Evolutionary conservation across 371 early-diverging fungal genomes (phyloP).

Genomic region (Lichtheimia ramosa): DNA sequence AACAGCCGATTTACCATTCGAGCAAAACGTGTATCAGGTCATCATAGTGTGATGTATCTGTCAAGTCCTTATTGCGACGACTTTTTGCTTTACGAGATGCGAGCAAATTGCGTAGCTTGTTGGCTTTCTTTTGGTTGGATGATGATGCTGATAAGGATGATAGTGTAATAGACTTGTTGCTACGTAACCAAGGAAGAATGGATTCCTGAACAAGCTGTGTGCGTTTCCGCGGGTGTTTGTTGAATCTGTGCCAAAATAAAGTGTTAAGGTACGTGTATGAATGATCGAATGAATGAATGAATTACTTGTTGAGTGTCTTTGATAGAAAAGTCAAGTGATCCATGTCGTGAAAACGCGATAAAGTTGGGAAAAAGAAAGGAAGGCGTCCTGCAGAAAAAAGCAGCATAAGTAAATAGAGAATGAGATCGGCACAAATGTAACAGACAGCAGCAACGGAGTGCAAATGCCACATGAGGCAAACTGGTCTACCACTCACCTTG

Average conservation of each 20-base stretch:
- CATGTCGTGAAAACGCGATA: background rate
- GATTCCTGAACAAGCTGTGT: slow-evolving; percentile 8
- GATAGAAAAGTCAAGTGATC: background rate
- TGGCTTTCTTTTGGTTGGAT: background rate
- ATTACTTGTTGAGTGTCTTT: slow-evolving; percentile 1
- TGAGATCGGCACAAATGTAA: too few species aligned
- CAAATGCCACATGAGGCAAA: too few species aligned
- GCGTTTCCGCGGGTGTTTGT: slow-evolving; percentile 7
- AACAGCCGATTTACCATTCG: background rate
- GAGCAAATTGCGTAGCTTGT: slow-evolving; percentile 2
- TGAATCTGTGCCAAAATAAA: slow-evolving; percentile 4
- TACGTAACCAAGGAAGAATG: slow-evolving; percentile 4
- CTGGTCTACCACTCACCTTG: too few species aligned
- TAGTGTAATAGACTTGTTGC: background rate
- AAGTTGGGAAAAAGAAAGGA: background rate
- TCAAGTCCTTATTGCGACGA: background rate
- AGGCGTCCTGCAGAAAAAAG: background rate
- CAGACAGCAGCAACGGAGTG: too few species aligned
- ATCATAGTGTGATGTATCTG: background rate
- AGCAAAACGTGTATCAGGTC: background rate
- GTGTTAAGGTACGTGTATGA: background rate
- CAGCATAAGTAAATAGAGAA: too few species aligned
- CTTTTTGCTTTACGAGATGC: background rate
- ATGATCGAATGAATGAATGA: background rate
- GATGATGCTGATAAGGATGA: background rate